Base-by-base conservation (phyloP, 2,329 filamentous ascomycete species). In the Graphilbum sp. region DNA sequence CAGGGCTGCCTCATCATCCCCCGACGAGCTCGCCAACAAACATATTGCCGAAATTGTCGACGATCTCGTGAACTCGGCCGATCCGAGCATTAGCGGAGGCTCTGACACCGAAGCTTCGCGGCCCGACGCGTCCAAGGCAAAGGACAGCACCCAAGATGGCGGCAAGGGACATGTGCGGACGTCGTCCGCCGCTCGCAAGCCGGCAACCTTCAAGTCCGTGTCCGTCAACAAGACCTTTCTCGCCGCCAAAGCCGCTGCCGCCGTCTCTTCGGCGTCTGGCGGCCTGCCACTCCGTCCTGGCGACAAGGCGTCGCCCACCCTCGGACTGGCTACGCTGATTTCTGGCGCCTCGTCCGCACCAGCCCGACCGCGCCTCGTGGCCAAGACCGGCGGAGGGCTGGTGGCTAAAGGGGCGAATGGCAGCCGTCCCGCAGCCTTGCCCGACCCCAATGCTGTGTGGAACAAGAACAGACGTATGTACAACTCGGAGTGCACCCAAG, bases 221-320 rank as follows among this genome's bases (percentile, higher is more conserved):
- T 87, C 81, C 5, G 80, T 88, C 47, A 88, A 87, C 47, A 86
- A 82, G 58, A 85, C 74, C 32, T 92, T 88, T 52, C 66, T 90
- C 27, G 73, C 72, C n/a, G 72, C 80, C 43, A 88, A 88, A 56
- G 67, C 60, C 34, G 54, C 64, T 16, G 54, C 61, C 38, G 55
- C 40, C 56, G 67, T 59, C 34, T 53, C 64, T 16, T 54, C 61
- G 38, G 55, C 40, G 3, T 32, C 16, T 5, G 21, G 21, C 21
- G 21, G 21, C 21, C 21, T 24, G 21, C 21, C 21, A 11, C 21
- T 6, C 6, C 21, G 21, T 24, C 6, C 63, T 34, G 57, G 56
- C 47, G 63, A 73, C 45, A 68, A 74, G 54, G 58, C 62, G 6
- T 54, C 54, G 12, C 50, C 66, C 13, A 58, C 64, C 35, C 58